Evolutionary conservation across 192 early-diverging fungal genomes (phyloP).

Genomic region (Borealophlyctis nickersoniae): DNA sequence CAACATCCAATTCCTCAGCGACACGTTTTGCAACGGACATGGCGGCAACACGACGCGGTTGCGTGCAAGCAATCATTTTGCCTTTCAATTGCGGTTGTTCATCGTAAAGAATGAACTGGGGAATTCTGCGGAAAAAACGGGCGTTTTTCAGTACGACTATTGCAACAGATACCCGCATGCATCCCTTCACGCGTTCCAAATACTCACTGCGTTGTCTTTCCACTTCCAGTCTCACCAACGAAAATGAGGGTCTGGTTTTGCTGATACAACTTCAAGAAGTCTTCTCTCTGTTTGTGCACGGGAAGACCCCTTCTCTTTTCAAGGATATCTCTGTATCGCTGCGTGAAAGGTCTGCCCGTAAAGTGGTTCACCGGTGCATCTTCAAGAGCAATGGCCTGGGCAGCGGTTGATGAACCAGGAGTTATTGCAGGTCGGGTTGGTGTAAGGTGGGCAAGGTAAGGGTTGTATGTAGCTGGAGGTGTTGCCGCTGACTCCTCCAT

Average conservation of each 20-base stretch:
- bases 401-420: slow-evolving; percentile 76
- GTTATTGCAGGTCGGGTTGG: slow-evolving; percentile 29
- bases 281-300: slow-evolving; percentile 87
- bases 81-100: slow-evolving; percentile 80
- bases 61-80: slow-evolving; percentile 96
- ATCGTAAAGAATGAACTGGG: slow-evolving; percentile 92
- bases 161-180: neutral
- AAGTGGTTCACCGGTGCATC: slow-evolving; percentile 72
- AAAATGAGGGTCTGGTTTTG: slow-evolving; percentile 91
- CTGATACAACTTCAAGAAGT: slow-evolving; percentile 90
- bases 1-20: slow-evolving; percentile 92
- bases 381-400: slow-evolving; percentile 75
- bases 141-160: neutral
- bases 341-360: slow-evolving; percentile 72
- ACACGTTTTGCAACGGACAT: slow-evolving; percentile 99
- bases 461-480: slow-evolving; percentile 26
- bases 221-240: slow-evolving; percentile 96
- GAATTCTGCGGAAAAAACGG: slow-evolving; percentile 63
- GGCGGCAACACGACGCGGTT: slow-evolving; percentile 98
- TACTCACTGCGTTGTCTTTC: slow-evolving; percentile 95
- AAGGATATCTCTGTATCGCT: slow-evolving; percentile 85
- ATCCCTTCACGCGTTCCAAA: neutral
- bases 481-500: no score
- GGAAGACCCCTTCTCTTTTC: slow-evolving; percentile 83
- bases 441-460: slow-evolving; percentile 35